Conservation (phyloP, 2,329 filamentous ascomycete species). For the Camillea tinctor region DNA sequence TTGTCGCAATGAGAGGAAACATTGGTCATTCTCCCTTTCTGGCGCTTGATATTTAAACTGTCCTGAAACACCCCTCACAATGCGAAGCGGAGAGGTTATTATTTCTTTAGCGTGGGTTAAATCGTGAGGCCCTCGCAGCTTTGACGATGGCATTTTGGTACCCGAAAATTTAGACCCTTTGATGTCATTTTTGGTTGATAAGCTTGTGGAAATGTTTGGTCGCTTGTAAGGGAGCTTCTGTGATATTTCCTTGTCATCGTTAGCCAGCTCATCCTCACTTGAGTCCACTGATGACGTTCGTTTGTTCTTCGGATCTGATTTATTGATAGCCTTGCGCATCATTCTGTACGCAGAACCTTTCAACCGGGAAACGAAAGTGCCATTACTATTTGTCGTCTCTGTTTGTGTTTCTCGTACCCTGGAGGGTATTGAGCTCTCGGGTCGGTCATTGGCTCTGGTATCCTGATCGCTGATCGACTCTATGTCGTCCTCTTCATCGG, state of each 20-base stretch:
- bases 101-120: slow-evolving; percentile 8
- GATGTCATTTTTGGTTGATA: slow-evolving; percentile 27
- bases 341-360: background rate
- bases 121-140: background rate
- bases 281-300: slow-evolving; percentile 7
- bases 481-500: background rate
- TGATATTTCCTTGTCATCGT: slow-evolving; percentile 13
- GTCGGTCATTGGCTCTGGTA: background rate
- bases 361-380: no score
- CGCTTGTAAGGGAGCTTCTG: slow-evolving; percentile 11
- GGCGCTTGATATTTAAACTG: slow-evolving; percentile 18
- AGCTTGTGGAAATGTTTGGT: slow-evolving; percentile 15
- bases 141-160: background rate
- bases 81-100: slow-evolving; percentile 16
- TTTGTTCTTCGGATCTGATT: slow-evolving; percentile 3
- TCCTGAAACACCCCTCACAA: slow-evolving; percentile 25
- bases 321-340: slow-evolving; percentile 13
- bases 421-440: background rate
- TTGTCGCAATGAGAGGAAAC: slow-evolving; percentile 20
- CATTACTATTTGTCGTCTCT: background rate
- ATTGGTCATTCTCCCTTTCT: slow-evolving; percentile 8
- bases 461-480: background rate
- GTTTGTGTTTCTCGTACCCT: background rate
- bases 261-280: slow-evolving; percentile 26
- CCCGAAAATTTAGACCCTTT: slow-evolving; percentile 17